Base-by-base conservation (phyloP, 495 filamentous ascomycete species). In the Astrothelium macrocarpum region DNA sequence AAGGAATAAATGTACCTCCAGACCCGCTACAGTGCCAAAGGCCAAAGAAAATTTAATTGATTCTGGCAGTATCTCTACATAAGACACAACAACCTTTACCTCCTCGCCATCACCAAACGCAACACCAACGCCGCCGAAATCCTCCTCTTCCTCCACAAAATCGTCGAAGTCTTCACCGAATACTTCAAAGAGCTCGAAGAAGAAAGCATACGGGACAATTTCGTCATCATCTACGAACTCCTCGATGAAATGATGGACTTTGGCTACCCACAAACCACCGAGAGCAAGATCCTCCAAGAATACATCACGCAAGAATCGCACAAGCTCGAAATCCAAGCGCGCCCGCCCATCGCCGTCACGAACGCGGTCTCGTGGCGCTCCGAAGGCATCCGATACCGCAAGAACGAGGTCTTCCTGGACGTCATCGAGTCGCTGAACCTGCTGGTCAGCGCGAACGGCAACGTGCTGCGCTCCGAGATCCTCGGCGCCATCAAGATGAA, bases 181-280 rank as follows among this genome's bases (percentile, higher is more conserved):
- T 99, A 99, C 79, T 99, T 99, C 81, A 99, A 99, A 75, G 93
- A 95, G 70, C 83, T 99, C 61, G 95, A 99, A 75, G 95, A 99
- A 76, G 95, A 99, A 77, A 95, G 90, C 74, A 99, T 99, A 73
- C 88, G 95, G 62, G 95, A 99, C 78, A 99, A 99, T 80, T 99
- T 97, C 70, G 95, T 99, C 75, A 84, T 99, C 71, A 99, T 99
- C 71, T 99, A 99, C 80, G 95, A 99, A 77, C 78, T 99, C 61
- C 84, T 99, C 67, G 95, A 99, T 74, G 95, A 99, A 79, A 99
- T 99, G 95, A 99, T 99, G 95, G 95, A 99, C 75, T 99, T 97
- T 78, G 95, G 95, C 59, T 96, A 99, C 75, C 95, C 95, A 20
- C 95, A 99, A 76, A 99, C 95, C 25, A 99, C 95, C 61, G 95